Evolutionary conservation across 768 basidiomycete species (phyloP).

Genomic region (Phylloporus arenicola): DNA sequence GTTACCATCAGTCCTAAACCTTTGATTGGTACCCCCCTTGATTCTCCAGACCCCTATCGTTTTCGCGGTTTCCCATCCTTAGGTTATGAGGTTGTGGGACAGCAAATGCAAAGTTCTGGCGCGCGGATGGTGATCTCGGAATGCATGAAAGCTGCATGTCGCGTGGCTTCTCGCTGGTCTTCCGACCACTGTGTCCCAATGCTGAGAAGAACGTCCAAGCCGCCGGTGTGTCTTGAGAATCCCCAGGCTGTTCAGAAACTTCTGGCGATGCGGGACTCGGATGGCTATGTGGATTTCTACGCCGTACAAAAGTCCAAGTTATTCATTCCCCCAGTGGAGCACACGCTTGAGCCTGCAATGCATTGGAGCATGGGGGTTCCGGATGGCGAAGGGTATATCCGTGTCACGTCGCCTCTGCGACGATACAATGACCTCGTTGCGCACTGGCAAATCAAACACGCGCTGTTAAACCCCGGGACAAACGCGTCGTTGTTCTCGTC

Average conservation of each 20-base stretch:
- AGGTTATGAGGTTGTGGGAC: slow-evolving; percentile 38
- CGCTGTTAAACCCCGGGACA: slow-evolving; percentile 42
- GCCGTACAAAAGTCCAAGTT: slow-evolving; percentile 32
- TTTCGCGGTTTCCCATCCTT: slow-evolving; percentile 48
- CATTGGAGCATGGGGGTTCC: slow-evolving; percentile 71
- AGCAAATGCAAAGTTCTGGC: slow-evolving; percentile 30
- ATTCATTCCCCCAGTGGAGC: slow-evolving; percentile 34
- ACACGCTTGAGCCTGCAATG: slow-evolving; percentile 48
- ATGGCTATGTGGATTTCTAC: slow-evolving; percentile 40
- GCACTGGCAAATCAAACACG: slow-evolving; percentile 93
- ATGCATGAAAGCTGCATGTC: slow-evolving; percentile 75
- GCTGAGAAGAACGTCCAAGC: slow-evolving; percentile 49
- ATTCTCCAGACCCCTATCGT: slow-evolving; percentile 26
- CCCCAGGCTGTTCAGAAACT: slow-evolving; percentile 39
- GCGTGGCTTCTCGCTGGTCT: slow-evolving; percentile 69
- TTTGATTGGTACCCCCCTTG: slow-evolving; percentile 27
- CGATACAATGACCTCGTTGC: slow-evolving; percentile 74
- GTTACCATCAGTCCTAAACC: slow-evolving; percentile 30
- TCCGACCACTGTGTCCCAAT: slow-evolving; percentile 54
- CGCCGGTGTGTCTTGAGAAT: slow-evolving; percentile 29
- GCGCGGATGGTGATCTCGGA: slow-evolving; percentile 64
- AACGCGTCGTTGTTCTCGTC: slow-evolving; percentile 39
- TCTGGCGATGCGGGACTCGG: slow-evolving; percentile 41
- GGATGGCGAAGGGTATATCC: slow-evolving; percentile 72
- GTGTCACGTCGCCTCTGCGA: slow-evolving; percentile 83